phyloP scores from a whole-genome alignment of 2,329 filamentous ascomycete species.

The Xylariaceae sp. region DNA sequence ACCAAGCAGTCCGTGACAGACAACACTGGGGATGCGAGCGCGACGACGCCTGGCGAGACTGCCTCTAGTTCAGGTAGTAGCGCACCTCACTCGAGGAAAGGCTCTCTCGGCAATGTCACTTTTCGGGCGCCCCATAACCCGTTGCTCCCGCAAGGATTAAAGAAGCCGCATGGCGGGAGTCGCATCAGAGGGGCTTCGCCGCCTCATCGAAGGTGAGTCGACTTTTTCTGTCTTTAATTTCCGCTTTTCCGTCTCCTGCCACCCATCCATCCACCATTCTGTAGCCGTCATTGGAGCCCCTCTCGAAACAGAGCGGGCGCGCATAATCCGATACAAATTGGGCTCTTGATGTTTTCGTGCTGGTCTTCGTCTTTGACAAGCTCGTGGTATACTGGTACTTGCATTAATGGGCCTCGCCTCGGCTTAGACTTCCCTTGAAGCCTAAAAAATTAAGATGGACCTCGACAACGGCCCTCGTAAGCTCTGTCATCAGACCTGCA shows the following conservation, averaged over 20 bases:
- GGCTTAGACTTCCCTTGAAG: not conserved
- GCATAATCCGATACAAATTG: not conserved
- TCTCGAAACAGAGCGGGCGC: constrained; percentile 6
- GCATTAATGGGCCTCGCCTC: not conserved
- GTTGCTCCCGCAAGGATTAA: constrained; percentile 55
- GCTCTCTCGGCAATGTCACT: constrained; percentile 55
- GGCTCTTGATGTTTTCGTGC: not conserved
- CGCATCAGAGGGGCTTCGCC: constrained; percentile 57
- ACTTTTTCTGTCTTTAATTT: constrained; percentile 10
- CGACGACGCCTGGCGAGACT: constrained; percentile 45
- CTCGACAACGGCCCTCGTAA: constrained; percentile 1
- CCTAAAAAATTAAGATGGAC: not conserved
- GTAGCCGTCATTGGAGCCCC: not conserved
- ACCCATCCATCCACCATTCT: not conserved
- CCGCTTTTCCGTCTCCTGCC: not conserved
- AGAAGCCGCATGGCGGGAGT: constrained; percentile 52
- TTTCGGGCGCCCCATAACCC: constrained; percentile 54
- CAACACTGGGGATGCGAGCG: constrained; percentile 42
- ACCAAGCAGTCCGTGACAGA: too few relatives aligned
- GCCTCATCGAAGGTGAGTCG: constrained; percentile 55
- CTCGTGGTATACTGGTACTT: not conserved
- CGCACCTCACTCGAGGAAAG: constrained; percentile 49
- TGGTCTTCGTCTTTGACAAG: not conserved
- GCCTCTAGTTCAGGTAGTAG: constrained; percentile 45
- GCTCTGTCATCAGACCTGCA: not conserved